Base-by-base conservation (phyloP, 345 rosid species). In the Arabidopsis arenosa region DNA sequence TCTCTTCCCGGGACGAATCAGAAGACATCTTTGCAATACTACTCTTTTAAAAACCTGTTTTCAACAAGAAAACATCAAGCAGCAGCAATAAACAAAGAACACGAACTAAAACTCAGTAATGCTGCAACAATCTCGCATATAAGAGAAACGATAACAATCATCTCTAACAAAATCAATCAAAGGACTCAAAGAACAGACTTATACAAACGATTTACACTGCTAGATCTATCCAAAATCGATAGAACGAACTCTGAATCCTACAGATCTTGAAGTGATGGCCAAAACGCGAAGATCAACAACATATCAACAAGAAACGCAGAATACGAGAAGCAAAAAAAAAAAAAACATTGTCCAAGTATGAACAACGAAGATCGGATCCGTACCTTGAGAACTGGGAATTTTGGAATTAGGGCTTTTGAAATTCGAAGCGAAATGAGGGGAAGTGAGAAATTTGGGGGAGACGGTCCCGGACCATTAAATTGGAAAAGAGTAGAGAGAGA, bases 1-100 rank as follows among this genome's bases (percentile, higher is more conserved):
- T 81, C 68, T 91, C 97, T 82, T 91, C 96, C 14, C 96, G 91
- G n/a, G 97, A 80, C 57, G 89, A 64, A 39, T 88, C 97, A 32
- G 85, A 58, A 9, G 89, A 74, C 98, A 91, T 93, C 80, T 80
- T 91, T 14, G 41, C 65, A 68, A 66, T 45, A 68, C 63, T 51
- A 67, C 54, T 23, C 72, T 77, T 40, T 73, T 79, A 62, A 28
- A 56, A 59, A 60, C 2, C 45, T 59, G 47, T 9, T 17, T 49
- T 18, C 26, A 49, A 49, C 28, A 18, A 49, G 54, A 7, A 49
- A 10, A 17, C 2, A 73, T 36, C 11, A 3, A 35, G n/a, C 39
- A 59, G 66, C 7, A 75, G 70, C 58, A 53, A 26, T 53, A 21
- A n/a, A 14, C 47, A 56, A 40, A 10, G 3, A 1, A 45, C n/a